Evolutionary conservation across 176 grass and related monocot genomes (phyloP).

Genomic region (Saccharum officinarum): DNA sequence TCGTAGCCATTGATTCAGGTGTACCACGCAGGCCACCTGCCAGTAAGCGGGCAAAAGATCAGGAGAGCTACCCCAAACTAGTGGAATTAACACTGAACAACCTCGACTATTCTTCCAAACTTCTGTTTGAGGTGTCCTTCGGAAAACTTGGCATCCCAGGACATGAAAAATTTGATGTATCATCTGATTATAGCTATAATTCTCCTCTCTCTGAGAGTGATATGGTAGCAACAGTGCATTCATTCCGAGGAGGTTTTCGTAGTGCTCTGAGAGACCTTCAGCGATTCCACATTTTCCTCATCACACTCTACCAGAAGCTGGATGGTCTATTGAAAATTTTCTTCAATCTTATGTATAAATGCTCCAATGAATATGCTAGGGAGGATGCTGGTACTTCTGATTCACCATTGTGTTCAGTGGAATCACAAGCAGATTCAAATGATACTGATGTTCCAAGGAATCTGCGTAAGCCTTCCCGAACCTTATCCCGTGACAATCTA

Average conservation of each 20-base stretch:
- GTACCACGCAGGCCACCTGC: slow-evolving; percentile 88
- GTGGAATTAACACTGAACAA: slow-evolving; percentile 88
- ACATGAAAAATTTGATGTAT: slow-evolving; percentile 43
- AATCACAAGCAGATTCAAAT: slow-evolving; percentile 43
- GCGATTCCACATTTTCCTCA: slow-evolving; percentile 83
- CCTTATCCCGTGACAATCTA: slow-evolving; percentile 58
- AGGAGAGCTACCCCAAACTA: slow-evolving; percentile 81
- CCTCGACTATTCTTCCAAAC: slow-evolving; percentile 73
- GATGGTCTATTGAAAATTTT: slow-evolving; percentile 72
- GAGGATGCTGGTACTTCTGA: slow-evolving; percentile 64
- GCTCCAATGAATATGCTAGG: slow-evolving; percentile 58
- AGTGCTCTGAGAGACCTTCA: slow-evolving; percentile 80
- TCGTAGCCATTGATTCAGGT: slow-evolving; percentile 85
- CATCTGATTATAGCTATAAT: slow-evolving; percentile 43
- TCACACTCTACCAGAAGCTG: slow-evolving; percentile 86
- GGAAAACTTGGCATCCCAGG: slow-evolving; percentile 79
- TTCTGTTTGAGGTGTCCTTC: slow-evolving; percentile 76
- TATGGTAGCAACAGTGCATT: slow-evolving; percentile 56
- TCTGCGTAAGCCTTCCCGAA: slow-evolving; percentile 43
- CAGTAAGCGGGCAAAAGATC: slow-evolving; percentile 78
- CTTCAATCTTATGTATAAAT: slow-evolving; percentile 69
- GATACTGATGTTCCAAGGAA: slow-evolving; percentile 55
- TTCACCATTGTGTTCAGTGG: slow-evolving; percentile 41
- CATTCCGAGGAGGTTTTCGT: slow-evolving; percentile 83
- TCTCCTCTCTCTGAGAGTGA: slow-evolving; percentile 56